These are phyloP conservation scores for Phlebiopsis gigantea DNA, from an alignment of 768 basidiomycete species.

Conservation along the genomic window DNA sequence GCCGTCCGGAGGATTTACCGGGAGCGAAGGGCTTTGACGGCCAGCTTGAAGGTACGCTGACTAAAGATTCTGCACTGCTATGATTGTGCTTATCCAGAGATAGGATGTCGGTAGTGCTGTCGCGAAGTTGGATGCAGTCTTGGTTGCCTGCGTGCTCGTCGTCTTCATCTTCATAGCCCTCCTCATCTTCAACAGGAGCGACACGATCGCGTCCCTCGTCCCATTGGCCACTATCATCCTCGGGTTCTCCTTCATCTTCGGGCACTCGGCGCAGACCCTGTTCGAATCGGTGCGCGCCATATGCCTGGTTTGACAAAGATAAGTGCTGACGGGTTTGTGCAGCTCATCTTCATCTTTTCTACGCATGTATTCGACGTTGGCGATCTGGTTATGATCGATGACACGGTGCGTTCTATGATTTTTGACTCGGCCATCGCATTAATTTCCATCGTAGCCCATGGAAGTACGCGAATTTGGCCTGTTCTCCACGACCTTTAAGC, in stretches of 20 bases:
- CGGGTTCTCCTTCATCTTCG: conserved; percentile 83
- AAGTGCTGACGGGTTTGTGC: neutral
- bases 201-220: conserved; percentile 68
- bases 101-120: conserved; percentile 71
- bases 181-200: conserved; percentile 65
- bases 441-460: conserved; percentile 33
- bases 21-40: conserved; percentile 66
- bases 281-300: conserved; percentile 63
- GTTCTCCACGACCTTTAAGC: conserved; percentile 72
- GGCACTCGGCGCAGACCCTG: conserved; percentile 71
- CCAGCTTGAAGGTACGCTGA: conserved; percentile 57
- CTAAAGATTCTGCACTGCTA: neutral
- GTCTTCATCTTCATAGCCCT: conserved; percentile 63
- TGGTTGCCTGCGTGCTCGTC: conserved; percentile 52
- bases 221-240: conserved; percentile 77
- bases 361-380: conserved; percentile 86
- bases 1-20: conserved; percentile 77
- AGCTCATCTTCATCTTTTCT: conserved; percentile 83
- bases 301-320: neutral
- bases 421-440: no score
- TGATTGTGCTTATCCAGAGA: neutral
- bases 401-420: conserved; percentile 43
- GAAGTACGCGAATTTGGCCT: conserved; percentile 75
- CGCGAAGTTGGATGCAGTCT: conserved; percentile 72
- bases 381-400: conserved; percentile 78